phyloP scores from a whole-genome alignment of 2,329 filamentous ascomycete species.

The Trichoderma atrobrunneum region DNA sequence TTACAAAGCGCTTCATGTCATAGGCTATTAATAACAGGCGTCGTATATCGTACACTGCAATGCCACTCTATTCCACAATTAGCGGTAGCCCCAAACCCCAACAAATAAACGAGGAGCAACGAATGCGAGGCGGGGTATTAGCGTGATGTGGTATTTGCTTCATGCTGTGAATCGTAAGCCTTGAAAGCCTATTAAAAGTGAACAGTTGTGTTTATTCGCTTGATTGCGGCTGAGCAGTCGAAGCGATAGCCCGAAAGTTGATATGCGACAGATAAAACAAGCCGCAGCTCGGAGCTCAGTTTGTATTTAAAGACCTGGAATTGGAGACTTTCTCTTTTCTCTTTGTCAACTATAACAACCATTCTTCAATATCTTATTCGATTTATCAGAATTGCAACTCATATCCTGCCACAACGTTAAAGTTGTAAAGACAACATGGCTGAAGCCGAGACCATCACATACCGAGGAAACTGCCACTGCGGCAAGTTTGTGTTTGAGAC shows the following conservation, averaged over 20 bases:
- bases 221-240: neutral
- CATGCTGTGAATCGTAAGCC: neutral
- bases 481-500: constrained; percentile 51
- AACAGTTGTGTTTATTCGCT: neutral
- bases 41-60: neutral
- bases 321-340: neutral
- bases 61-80: neutral
- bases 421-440: constrained; percentile 3
- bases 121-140: neutral
- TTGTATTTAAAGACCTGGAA: neutral
- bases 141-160: neutral
- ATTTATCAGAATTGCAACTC: neutral
- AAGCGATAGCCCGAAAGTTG: neutral
- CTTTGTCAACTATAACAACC: neutral
- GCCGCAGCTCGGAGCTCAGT: neutral
- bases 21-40: neutral
- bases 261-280: neutral
- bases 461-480: constrained; percentile 60
- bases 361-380: neutral
- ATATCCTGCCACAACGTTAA: neutral
- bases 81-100: neutral
- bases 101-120: neutral
- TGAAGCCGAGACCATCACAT: constrained; percentile 34
- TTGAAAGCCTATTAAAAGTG: neutral
- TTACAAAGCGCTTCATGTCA: neutral